Conservation (phyloP, 176 grass and related monocot genomes). For the Thinopyrum elongatum region DNA sequence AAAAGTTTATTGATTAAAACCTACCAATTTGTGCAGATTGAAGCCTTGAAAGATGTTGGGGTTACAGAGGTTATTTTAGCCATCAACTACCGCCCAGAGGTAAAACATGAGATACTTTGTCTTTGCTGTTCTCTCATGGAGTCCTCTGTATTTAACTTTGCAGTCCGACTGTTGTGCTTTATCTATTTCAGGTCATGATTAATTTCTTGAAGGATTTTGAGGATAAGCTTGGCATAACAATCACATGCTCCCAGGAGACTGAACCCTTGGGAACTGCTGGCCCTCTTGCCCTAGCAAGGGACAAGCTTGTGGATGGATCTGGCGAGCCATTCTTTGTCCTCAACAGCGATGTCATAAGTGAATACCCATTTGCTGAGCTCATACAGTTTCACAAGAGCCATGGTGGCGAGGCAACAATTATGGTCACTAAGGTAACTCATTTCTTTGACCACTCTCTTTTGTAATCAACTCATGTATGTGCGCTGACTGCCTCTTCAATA, state of each 20-base stretch:
- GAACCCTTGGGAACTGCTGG: slow-evolving; percentile 91
- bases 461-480: neutral
- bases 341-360: slow-evolving; percentile 91
- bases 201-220: slow-evolving; percentile 97
- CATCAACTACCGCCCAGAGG: slow-evolving; percentile 94
- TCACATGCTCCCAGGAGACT: slow-evolving; percentile 94
- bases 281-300: slow-evolving; percentile 89
- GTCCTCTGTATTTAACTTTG: slow-evolving; percentile 10
- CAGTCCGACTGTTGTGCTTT: neutral
- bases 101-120: slow-evolving; percentile 17
- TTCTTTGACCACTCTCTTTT: slow-evolving; percentile 5
- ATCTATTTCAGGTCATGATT: slow-evolving; percentile 76
- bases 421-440: slow-evolving; percentile 84
- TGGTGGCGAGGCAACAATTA: slow-evolving; percentile 83
- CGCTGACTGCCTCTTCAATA: slow-evolving; percentile 27
- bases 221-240: slow-evolving; percentile 85
- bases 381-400: slow-evolving; percentile 83
- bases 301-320: slow-evolving; percentile 77
- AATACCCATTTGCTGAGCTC: slow-evolving; percentile 89
- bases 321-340: slow-evolving; percentile 88
- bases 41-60: slow-evolving; percentile 83
- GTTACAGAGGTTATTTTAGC: slow-evolving; percentile 89
- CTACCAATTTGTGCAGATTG: slow-evolving; percentile 49
- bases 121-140: neutral
- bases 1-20: no score